Evolutionary conservation across 352 stramenopile species (phyloP), one percentile per base, ranked within the genome.

Genomic region (Pythium dissotocum): DNA sequence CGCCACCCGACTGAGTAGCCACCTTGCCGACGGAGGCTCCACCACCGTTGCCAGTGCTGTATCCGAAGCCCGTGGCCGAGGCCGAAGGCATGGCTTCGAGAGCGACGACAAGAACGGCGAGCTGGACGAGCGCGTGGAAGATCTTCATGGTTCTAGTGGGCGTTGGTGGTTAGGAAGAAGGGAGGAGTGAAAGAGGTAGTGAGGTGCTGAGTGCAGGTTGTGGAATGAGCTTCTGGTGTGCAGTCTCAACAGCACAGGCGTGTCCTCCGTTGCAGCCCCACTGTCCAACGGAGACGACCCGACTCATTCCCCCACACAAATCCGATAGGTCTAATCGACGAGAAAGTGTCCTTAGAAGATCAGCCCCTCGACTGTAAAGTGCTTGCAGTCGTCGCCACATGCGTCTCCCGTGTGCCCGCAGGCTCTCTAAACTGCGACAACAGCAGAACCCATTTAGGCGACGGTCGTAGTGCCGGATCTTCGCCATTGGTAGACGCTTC

Each of bases 11-110:
- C 21, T 33, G 21, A 18, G 48, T 33, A 4, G n/a, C 21, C 26
- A 58, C 51, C 51, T 35, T 58, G 30, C 51, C 51, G 30, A 40
- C 26, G 51, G 51, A 58, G 18, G 26, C n/a, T n/a, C n/a, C n/a
- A n/a, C n/a, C 48, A 26, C 48, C 51, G 51, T 26, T 26, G 51
- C 51, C 51, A 38, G 14, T 24, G 30, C 51, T 32, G 28, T 38
- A 33, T 4, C 51, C 51, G 51, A 58, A 58, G 51, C 51, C 51
- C 5, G 51, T 58, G 28, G 51, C 51, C 51, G 21, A 38, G 24
- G 28, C 51, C 6, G 51, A 58, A 4, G 51, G 51, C 51, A 58
- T 1, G 6, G 51, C 51, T 26, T 58, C 51, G 8, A 58, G 7
- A 8, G 51, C 51, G 51, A 58, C 51, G 51, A 38, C 26, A n/a